Evolutionary conservation across 2,329 filamentous ascomycete genomes (phyloP), one percentile per base, ranked within the genome.

Genomic region (Stagonosporopsis vannaccii): DNA sequence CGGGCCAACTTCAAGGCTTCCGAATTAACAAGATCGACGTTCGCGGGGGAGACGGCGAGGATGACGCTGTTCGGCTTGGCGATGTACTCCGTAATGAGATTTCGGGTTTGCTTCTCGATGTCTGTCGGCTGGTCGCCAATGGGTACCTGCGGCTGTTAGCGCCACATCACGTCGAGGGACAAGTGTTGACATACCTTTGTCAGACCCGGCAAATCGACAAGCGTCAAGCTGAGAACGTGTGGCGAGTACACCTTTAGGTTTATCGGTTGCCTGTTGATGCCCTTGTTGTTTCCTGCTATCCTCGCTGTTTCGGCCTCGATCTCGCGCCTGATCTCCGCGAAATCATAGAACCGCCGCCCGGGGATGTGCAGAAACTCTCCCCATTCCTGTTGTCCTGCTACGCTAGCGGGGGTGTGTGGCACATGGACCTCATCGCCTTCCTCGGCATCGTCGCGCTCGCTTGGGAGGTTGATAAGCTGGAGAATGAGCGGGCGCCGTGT

Each of bases 171-270:
- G 32, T 35, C 33, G 23, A 53, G 53, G 53, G 61, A 23, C 23
- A 28, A 33, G 22, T 35, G 42, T 33, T n/a, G 15, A 52, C 78
- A 49, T 76, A 92, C 90, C 85, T 99, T 98, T 70, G 95, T 99
- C 74, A 99, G 81, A 68, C 95, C 95, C 3, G 95, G 95, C 72
- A 99, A 79, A 83, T 99, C 95, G 59, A 99, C 95, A 69, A 99
- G 82, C 2, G 95, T 99, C 78, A 99, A 82, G 78, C 96, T 99
- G 59, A 99, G 85, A 58, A 99, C 95, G 76, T 97, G 90, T 22
- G 95, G 93, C 41, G 95, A 98, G 81, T 97, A 99, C 62, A 99
- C 95, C 77, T 98, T 98, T 66, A 99, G 85, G 79, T 99, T 98
- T 77, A 99, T 99, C 57, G 95, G 92, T 75, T 96, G 91, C 62